These are phyloP conservation scores for Leccinum subspadiceum DNA, from an alignment of 1,284 basidiomycete species.

Conservation along the genomic window DNA sequence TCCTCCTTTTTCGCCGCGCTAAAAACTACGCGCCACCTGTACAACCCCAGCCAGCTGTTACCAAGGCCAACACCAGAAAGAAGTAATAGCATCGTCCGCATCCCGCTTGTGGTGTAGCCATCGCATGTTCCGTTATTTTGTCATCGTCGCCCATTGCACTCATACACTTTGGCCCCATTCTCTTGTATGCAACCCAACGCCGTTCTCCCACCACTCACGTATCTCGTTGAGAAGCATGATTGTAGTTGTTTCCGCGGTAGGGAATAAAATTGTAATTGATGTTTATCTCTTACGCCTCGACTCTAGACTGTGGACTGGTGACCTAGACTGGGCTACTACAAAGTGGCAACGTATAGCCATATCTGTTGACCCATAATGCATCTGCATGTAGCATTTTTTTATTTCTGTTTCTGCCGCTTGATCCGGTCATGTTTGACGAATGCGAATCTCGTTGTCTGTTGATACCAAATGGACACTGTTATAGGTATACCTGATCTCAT, in stretches of 20 bases:
- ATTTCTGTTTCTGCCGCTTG: not conserved
- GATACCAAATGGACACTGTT: not conserved
- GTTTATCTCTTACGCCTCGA: constrained; percentile 9
- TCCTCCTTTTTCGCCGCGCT: constrained; percentile 73
- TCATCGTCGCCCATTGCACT: constrained; percentile 23
- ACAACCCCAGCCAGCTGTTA: constrained; percentile 35
- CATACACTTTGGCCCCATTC: constrained; percentile 13
- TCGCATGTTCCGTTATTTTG: constrained; percentile 26
- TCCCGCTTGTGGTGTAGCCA: constrained; percentile 17
- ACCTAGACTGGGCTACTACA: not conserved
- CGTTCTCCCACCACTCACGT: constrained; percentile 5
- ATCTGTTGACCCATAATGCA: not conserved
- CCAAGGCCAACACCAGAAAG: constrained; percentile 38
- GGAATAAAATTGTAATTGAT: constrained; percentile 11
- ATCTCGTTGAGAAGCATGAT: constrained; percentile 11
- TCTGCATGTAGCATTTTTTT: not conserved
- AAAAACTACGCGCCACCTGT: constrained; percentile 60
- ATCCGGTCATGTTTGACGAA: not conserved
- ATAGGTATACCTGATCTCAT: not conserved
- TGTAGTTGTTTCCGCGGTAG: constrained; percentile 11
- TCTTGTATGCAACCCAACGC: constrained; percentile 12
- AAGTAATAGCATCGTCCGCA: constrained; percentile 25
- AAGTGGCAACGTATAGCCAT: not conserved
- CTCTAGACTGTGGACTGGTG: constrained; percentile 3
- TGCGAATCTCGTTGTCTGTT: not conserved